Evolutionary conservation across 805 yeast species (phyloP).

Genomic region (Pichia kluyveri): DNA sequence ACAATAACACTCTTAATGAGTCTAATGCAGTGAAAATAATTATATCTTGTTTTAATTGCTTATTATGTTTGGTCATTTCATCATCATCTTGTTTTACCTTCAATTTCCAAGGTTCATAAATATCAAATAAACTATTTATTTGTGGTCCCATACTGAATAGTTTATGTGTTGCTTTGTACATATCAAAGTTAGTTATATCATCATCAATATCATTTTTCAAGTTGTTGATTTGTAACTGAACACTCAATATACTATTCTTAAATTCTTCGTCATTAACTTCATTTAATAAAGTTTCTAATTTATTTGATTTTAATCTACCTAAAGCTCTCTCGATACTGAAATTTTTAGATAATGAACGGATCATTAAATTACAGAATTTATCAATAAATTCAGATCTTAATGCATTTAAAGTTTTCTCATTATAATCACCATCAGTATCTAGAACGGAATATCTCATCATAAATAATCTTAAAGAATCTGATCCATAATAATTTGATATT

Average conservation of each 20-base stretch:
- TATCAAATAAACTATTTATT: slow-evolving; percentile 63
- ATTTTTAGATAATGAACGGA: slow-evolving; percentile 63
- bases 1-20: slow-evolving; percentile 54
- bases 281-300: slow-evolving; percentile 20
- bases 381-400: slow-evolving; percentile 63
- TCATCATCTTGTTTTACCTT: slow-evolving; percentile 21
- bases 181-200: slow-evolving; percentile 39
- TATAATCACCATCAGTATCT: slow-evolving; percentile 72
- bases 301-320: slow-evolving; percentile 14
- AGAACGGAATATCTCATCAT: slow-evolving; percentile 68
- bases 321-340: slow-evolving; percentile 48
- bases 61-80: slow-evolving; percentile 1
- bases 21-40: slow-evolving; percentile 64
- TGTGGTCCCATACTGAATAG: slow-evolving; percentile 52
- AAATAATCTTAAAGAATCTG: slow-evolving; percentile 68
- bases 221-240: slow-evolving; percentile 27
- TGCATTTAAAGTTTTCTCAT: slow-evolving; percentile 42
- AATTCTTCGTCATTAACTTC: slow-evolving; percentile 10
- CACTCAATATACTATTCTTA: slow-evolving; percentile 11
- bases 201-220: slow-evolving; percentile 33
- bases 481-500: slow-evolving; percentile 54
- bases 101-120: slow-evolving; percentile 67
- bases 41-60: slow-evolving; percentile 33
- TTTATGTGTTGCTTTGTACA: slow-evolving; percentile 43
- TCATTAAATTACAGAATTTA: slow-evolving; percentile 72